Evolutionary conservation across 2,329 filamentous ascomycete genomes (phyloP), one percentile per base, ranked within the genome.

Genomic region (Fusarium lyarnte): DNA sequence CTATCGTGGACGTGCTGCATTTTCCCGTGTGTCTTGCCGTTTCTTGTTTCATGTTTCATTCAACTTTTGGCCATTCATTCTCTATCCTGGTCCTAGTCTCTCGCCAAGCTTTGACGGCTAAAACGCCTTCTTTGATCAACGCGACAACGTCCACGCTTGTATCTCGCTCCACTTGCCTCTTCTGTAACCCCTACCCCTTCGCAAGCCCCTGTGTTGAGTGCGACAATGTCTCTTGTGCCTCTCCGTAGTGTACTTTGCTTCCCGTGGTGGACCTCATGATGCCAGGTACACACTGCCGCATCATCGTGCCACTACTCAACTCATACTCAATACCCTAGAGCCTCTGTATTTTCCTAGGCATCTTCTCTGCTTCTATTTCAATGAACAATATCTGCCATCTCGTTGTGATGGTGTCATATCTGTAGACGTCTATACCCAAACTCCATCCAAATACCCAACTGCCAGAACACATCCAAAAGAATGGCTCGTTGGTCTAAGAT

Each of bases 31-130:
- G 42, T 58, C 60, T 74, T 62, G 52, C 58, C 69, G 59, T 55
- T 72, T 74, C 55, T 63, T 74, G 71, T 74, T 74, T 74, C 71
- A 74, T 60, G 70, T 73, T 72, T 69, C 71, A 72, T 33, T 61
- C 45, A 42, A 58, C 35, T 13, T 27, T 53, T 52, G 47, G 51
- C 53, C 46, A 70, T 59, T 66, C 51, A 72, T 57, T 61, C 51
- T 63, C 70, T 58, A 73, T 67, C 67, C 67, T 43, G 60, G 59
- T 66, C 59, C 39, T 68, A 43, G 60, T 35, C 53, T 27, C 29
- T 35, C 6, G 49, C 45, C 62, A 29, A 64, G 59, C 55, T 52
- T 69, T 61, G 58, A 71, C 62, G 33, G 38, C 58, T 58, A 55
- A 31, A 61, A 51, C 65, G 49, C 63, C 67, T n/a, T 55, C 38